Evolutionary conservation across 2,329 filamentous ascomycete genomes (phyloP).

Genomic region (Fusarium chaquense): DNA sequence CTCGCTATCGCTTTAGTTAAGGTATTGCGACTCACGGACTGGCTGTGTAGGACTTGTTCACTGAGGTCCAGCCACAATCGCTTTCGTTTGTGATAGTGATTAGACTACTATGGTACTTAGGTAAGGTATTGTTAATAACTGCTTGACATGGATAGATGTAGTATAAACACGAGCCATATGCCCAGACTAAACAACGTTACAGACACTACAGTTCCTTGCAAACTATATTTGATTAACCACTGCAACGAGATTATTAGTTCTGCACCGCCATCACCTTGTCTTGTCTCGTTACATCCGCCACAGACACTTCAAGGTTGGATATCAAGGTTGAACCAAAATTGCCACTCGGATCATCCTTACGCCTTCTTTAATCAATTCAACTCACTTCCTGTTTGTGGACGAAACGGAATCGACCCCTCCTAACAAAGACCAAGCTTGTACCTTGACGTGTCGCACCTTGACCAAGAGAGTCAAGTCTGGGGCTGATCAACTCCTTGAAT

Average conservation of each 20-base stretch:
- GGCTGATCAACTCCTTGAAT: slow-evolving; percentile 36
- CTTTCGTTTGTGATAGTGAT: not conserved
- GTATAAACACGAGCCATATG: slow-evolving; percentile 33
- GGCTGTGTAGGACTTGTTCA: slow-evolving; percentile 25
- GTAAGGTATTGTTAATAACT: not conserved
- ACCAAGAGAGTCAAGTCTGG: slow-evolving; percentile 39
- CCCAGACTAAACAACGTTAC: not conserved
- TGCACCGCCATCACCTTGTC: slow-evolving; percentile 18
- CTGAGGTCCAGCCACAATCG: slow-evolving; percentile 19
- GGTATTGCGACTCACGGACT: slow-evolving; percentile 13
- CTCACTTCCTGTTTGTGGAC: not conserved
- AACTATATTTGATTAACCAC: slow-evolving; percentile 8
- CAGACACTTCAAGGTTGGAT: slow-evolving; percentile 30
- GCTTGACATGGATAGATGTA: not conserved
- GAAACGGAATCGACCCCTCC: slow-evolving; percentile 34
- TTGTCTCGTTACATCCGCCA: slow-evolving; percentile 33
- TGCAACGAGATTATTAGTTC: slow-evolving; percentile 10
- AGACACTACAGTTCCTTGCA: not conserved
- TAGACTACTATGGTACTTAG: not conserved
- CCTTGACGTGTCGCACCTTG: slow-evolving; percentile 43
- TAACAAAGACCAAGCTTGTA: slow-evolving; percentile 38
- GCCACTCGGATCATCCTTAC: slow-evolving; percentile 35
- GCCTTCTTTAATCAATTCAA: slow-evolving; percentile 1
- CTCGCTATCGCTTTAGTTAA: slow-evolving; percentile 20
- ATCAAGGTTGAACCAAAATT: slow-evolving; percentile 38